These are phyloP conservation scores for Eucalyptus curtisii DNA, from an alignment of 345 rosid genomes.

Conservation along the genomic window DNA sequence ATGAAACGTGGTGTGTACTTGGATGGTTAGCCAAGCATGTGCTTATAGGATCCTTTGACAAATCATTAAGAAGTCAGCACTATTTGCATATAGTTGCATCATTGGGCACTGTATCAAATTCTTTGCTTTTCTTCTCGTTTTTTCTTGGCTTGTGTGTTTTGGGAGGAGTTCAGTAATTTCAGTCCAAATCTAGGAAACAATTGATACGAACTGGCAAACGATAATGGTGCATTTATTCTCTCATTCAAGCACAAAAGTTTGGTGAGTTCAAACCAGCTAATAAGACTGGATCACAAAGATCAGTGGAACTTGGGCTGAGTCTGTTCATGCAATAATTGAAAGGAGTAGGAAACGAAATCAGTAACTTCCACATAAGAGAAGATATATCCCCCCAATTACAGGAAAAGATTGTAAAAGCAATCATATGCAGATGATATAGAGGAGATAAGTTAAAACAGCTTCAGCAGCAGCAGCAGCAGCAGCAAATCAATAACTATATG, in stretches of 20 bases:
- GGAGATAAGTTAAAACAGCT: background rate
- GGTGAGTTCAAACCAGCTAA: background rate
- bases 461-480: background rate
- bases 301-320: background rate
- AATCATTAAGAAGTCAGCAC: background rate
- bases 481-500: background rate
- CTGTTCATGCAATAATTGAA: background rate
- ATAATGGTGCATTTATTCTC: background rate
- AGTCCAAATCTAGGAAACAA: background rate
- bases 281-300: background rate
- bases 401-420: background rate
- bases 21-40: background rate
- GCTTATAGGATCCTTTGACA: background rate
- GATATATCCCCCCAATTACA: background rate
- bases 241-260: background rate
- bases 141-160: background rate
- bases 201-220: background rate
- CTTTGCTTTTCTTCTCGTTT: background rate
- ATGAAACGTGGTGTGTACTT: background rate
- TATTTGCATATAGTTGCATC: background rate
- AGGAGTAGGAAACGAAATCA: background rate
- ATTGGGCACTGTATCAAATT: background rate
- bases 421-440: background rate
- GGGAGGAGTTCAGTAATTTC: background rate
- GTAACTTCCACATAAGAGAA: background rate